Base-by-base conservation (phyloP, 805 yeast genomes). In the Candida ascalaphidarum region DNA sequence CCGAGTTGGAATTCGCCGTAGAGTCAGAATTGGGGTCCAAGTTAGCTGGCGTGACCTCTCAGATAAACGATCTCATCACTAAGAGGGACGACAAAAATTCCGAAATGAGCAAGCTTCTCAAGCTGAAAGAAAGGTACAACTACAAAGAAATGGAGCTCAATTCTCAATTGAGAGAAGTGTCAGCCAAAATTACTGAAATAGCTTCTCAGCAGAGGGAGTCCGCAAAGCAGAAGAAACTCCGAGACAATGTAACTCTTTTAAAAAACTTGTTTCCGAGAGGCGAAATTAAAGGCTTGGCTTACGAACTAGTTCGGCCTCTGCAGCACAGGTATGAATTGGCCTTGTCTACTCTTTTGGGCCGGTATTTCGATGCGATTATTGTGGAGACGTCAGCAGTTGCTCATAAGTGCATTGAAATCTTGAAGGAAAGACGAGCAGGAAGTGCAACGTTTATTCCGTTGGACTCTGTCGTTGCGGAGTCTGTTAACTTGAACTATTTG, bases 401-500 rank as follows among this genome's bases (percentile, higher is more conserved):
- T 1, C 71, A 75, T 32, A 75, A 76, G 35, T 83, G 94, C 48
- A 81, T 92, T 36, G 72, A 74, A 7, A 80, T 79, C 32, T 59
- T 89, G 48, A 83, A 85, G 43, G 88, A 82, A 39, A 89, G 89
- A 47, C 68, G 95, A 39, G 63, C 80, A 9, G 97, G 97, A 26
- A 67, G 71, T 6, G 86, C 92, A 1, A 75, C 94, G 1, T 88
- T 92, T 43, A 80, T 92, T 34, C 97, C 98, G 0, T 57, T 92
- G 28, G 92, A 86, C 44, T 68, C 86, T 2, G 77, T 92, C 18
- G 39, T 45, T 11, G 70, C 64, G 7, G 72, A 74, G 2, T 65
- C 58, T 20, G 61, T 77, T 4, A 63, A 77, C 26, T 68, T 71
- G 28, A 60, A 71, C 14, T 59, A 65, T 27, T 52, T 81, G 17